phyloP scores from a whole-genome alignment of 768 basidiomycete genomes.

The Floccularia luteovirens region DNA sequence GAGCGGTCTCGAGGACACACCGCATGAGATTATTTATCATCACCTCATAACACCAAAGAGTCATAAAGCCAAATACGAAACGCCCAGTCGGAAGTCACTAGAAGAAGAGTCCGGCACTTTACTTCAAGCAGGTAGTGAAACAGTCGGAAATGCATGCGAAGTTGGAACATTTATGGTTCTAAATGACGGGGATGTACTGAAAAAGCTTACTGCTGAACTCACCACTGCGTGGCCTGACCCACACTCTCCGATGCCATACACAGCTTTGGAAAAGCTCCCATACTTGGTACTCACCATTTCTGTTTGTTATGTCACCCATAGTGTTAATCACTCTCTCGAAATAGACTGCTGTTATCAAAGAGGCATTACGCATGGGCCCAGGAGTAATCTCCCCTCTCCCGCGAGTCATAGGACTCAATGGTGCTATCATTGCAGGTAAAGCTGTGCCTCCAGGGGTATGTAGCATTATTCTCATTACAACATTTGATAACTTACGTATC shows the following conservation, averaged over 20 bases:
- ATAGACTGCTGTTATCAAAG: conserved; percentile 41
- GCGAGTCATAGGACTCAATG: conserved; percentile 30
- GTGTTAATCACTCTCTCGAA: not conserved
- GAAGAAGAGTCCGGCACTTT: conserved; percentile 27
- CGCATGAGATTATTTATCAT: conserved; percentile 13
- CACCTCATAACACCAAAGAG: conserved; percentile 6
- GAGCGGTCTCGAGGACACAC: conserved; percentile 4
- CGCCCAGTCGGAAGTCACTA: conserved; percentile 5
- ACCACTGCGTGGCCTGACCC: conserved; percentile 25
- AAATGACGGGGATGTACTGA: conserved; percentile 16
- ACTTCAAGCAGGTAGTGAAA: conserved; percentile 29
- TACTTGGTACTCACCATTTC: conserved; percentile 23
- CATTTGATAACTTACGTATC: too few species aligned
- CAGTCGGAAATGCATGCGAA: conserved; percentile 28
- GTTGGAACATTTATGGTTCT: conserved; percentile 29
- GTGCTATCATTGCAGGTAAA: too few species aligned
- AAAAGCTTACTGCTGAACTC: conserved; percentile 24
- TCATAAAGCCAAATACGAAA: not conserved
- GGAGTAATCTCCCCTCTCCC: conserved; percentile 33
- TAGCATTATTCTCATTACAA: too few species aligned
- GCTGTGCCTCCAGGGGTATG: too few species aligned
- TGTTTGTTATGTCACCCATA: not conserved
- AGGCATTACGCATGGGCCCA: conserved; percentile 34
- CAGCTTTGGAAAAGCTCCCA: conserved; percentile 28
- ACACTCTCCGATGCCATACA: conserved; percentile 14